Conservation (phyloP, 345 rosid species). For the Limnanthes douglasii region DNA sequence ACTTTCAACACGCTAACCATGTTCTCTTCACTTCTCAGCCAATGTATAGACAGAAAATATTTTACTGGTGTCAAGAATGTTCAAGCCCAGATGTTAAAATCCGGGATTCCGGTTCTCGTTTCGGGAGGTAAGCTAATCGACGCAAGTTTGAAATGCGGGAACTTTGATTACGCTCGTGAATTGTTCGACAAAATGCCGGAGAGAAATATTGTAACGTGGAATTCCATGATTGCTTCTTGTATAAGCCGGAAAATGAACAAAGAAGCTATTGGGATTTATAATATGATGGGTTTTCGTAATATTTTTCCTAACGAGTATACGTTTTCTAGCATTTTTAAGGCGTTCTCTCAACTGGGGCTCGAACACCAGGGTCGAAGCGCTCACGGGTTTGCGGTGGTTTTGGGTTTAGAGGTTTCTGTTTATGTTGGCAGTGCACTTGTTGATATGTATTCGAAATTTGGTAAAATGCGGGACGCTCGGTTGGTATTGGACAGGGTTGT, state of each 20-base stretch:
- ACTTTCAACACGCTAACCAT: slow-evolving; percentile 9
- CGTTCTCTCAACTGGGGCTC: slow-evolving; percentile 24
- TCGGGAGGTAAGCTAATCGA: slow-evolving; percentile 37
- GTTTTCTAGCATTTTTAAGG: slow-evolving; percentile 32
- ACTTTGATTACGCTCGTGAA: slow-evolving; percentile 23
- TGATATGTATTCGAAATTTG: slow-evolving; percentile 39
- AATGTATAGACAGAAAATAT: slow-evolving; percentile 17
- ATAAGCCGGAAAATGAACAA: slow-evolving; percentile 15
- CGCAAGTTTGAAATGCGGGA: slow-evolving; percentile 32
- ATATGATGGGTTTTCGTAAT: slow-evolving; percentile 22
- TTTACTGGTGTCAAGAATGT: slow-evolving; percentile 12
- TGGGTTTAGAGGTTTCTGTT: slow-evolving; percentile 28
- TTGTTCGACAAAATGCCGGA: slow-evolving; percentile 49
- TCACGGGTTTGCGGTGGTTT: slow-evolving; percentile 26
- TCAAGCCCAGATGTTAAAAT: slow-evolving; percentile 25
- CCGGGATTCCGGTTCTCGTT: slow-evolving; percentile 12
- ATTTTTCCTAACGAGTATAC: slow-evolving; percentile 39
- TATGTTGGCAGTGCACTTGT: slow-evolving; percentile 40
- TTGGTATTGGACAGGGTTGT: slow-evolving; percentile 24
- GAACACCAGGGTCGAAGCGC: slow-evolving; percentile 22
- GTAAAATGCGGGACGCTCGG: slow-evolving; percentile 31
- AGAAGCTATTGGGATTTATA: slow-evolving; percentile 28
- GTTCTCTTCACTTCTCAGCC: slow-evolving; percentile 25
- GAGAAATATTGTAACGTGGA: slow-evolving; percentile 42
- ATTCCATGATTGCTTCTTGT: slow-evolving; percentile 32